These are phyloP conservation scores for Protea cynaroides DNA, from an alignment of 164 flowering plant species.

Conservation along the genomic window DNA sequence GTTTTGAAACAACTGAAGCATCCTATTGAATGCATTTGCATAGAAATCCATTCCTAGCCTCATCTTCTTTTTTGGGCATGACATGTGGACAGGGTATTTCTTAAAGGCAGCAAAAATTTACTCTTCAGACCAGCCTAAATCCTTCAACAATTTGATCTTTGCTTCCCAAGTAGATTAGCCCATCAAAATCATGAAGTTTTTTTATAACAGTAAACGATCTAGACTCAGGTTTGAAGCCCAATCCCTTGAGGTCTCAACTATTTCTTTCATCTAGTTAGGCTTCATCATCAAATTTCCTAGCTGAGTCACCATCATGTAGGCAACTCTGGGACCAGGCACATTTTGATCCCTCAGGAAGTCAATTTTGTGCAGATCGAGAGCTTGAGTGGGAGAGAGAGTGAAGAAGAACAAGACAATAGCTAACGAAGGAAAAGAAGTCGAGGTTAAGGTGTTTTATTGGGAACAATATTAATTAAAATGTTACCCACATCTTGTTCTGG, in stretches of 20 bases:
- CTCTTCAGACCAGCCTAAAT: conserved; percentile 10
- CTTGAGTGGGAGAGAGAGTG: too few species aligned
- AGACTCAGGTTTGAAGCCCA: conserved; percentile 8
- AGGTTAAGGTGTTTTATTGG: too few species aligned
- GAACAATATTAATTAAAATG: too few species aligned
- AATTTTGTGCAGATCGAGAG: conserved; percentile 1
- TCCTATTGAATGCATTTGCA: not conserved
- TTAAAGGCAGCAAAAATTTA: conserved; percentile 7
- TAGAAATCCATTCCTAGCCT: conserved; percentile 7
- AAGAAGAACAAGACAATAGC: too few species aligned
- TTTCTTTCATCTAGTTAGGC: not conserved
- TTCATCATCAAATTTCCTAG: conserved; percentile 4
- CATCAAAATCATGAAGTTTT: conserved; percentile 4
- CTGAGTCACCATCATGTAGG: not conserved
- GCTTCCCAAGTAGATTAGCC: conserved; percentile 7
- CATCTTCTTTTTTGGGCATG: conserved; percentile 7
- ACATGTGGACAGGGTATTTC: not conserved
- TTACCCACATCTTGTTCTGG: too few species aligned
- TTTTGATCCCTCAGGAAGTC: conserved; percentile 4
- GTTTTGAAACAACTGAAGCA: not conserved
- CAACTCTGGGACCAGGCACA: not conserved
- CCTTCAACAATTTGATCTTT: conserved; percentile 9
- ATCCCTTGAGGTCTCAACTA: conserved; percentile 1
- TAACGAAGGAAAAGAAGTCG: too few species aligned
- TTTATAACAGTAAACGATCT: not conserved